These are phyloP conservation scores for Hippophae rhamnoides DNA, from an alignment of 306 rosid species.

Conservation along the genomic window DNA sequence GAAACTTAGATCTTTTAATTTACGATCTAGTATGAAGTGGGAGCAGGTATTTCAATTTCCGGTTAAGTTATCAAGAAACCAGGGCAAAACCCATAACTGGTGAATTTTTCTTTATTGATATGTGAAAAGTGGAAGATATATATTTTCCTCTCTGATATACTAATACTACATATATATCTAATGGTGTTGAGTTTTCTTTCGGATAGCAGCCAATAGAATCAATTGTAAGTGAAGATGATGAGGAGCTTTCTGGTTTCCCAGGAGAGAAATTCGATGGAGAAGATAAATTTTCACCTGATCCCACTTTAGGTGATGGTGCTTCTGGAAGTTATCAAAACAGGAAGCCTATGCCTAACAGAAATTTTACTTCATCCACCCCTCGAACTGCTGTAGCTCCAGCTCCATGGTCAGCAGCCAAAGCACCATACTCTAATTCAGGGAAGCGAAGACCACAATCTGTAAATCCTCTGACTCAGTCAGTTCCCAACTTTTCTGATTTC, in stretches of 20 bases:
- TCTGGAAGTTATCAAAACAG: constrained; percentile 46
- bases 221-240: constrained; percentile 64
- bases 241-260: constrained; percentile 51
- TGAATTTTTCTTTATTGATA: constrained; percentile 4
- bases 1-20: constrained; percentile 59
- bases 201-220: constrained; percentile 65
- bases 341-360: constrained; percentile 46
- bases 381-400: constrained; percentile 38
- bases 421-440: constrained; percentile 44
- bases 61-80: constrained; percentile 17
- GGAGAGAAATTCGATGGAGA: constrained; percentile 47
- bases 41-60: constrained; percentile 59
- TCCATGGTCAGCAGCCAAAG: constrained; percentile 45
- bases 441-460: constrained; percentile 59
- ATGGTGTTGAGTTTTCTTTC: constrained; percentile 19
- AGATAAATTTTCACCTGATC: constrained; percentile 29
- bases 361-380: constrained; percentile 45
- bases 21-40: constrained; percentile 41
- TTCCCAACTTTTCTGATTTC: constrained; percentile 90
- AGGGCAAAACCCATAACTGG: constrained; percentile 13
- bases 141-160: constrained; percentile 12
- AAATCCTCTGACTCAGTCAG: constrained; percentile 74
- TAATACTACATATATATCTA: constrained; percentile 9
- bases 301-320: constrained; percentile 34
- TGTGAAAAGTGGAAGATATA: constrained; percentile 1